Conservation (phyloP, 108 stramenopile genomes). For the Nannochloropsis oceanica region DNA sequence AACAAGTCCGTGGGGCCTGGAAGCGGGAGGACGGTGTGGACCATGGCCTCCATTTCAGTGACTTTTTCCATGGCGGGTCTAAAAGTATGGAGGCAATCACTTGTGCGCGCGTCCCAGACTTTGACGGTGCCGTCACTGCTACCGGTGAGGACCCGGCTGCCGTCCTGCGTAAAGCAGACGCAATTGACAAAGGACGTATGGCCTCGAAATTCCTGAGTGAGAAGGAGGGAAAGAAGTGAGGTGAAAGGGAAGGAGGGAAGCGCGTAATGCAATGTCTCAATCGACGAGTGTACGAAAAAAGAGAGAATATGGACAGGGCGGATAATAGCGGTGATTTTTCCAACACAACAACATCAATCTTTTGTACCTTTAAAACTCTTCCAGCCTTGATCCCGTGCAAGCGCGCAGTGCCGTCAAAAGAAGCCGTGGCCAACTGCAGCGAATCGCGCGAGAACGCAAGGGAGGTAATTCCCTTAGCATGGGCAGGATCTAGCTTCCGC, state of each 20-base stretch:
- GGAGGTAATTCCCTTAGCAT: background rate
- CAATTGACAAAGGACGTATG: constrained; percentile 59
- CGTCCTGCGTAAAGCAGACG: constrained; percentile 25
- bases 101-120: constrained; percentile 64
- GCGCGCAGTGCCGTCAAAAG: constrained; percentile 34
- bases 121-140: constrained; percentile 76
- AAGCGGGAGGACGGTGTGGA: constrained; percentile 27
- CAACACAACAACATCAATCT: background rate
- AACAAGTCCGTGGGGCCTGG: constrained; percentile 22
- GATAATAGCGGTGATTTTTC: background rate
- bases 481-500: constrained; percentile 49
- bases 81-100: constrained; percentile 48
- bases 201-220: constrained; percentile 54
- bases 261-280: background rate
- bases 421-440: constrained; percentile 24
- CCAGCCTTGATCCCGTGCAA: constrained; percentile 41
- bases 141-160: constrained; percentile 53
- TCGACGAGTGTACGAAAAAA: background rate
- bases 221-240: background rate
- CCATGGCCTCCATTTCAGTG: constrained; percentile 19
- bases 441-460: background rate
- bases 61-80: constrained; percentile 10
- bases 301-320: background rate
- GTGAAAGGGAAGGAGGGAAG: background rate
- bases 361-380: constrained; percentile 26